Percentiles rank a stretch among this genome's conserved stretches.
These are phyloP conservation scores for Penicillium sp. DNA, from an alignment of 2,329 filamentous ascomycete species.

Conservation along the genomic window DNA sequence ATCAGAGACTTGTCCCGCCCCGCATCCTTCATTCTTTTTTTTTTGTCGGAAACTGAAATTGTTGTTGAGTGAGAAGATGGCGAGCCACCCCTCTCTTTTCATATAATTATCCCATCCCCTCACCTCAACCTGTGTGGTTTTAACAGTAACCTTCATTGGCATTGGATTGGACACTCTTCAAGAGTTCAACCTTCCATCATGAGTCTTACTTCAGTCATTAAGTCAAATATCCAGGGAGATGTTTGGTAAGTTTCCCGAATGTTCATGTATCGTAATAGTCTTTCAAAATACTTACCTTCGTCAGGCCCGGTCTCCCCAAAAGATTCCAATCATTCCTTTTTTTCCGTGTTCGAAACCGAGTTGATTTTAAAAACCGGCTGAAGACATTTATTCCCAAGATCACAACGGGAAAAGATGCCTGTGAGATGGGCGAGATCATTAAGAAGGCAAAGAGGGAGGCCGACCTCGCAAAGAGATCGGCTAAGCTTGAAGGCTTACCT, in stretches of 20 bases:
- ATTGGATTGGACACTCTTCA: not conserved
- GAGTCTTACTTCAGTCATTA: slow-evolving; percentile 1
- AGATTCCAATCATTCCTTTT: slow-evolving; percentile 12
- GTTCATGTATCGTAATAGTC: not conserved
- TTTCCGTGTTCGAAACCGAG: slow-evolving; percentile 10
- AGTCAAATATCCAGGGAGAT: slow-evolving; percentile 17
- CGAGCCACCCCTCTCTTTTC: not conserved
- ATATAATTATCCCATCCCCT: slow-evolving; percentile 1
- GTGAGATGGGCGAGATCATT: not conserved
- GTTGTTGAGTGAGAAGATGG: not conserved
- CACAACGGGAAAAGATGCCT: slow-evolving; percentile 11
- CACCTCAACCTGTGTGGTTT: not conserved
- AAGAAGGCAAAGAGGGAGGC: not conserved
- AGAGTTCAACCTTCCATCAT: not conserved
- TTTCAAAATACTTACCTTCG: not conserved
- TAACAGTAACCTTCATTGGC: not conserved
- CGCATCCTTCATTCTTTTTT: not conserved
- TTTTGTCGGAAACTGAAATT: not conserved
- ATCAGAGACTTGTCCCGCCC: not conserved
- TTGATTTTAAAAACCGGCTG: slow-evolving; percentile 10
- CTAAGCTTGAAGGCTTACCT: slow-evolving; percentile 1
- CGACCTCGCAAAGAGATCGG: not conserved
- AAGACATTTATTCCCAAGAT: slow-evolving; percentile 10
- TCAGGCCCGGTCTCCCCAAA: slow-evolving; percentile 6
- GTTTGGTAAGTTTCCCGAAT: slow-evolving; percentile 11